Percentiles rank a stretch among this genome's conserved stretches.
These are phyloP conservation scores for Aspergillus biplanus DNA, from an alignment of 495 filamentous ascomycete genomes.

Conservation along the genomic window DNA sequence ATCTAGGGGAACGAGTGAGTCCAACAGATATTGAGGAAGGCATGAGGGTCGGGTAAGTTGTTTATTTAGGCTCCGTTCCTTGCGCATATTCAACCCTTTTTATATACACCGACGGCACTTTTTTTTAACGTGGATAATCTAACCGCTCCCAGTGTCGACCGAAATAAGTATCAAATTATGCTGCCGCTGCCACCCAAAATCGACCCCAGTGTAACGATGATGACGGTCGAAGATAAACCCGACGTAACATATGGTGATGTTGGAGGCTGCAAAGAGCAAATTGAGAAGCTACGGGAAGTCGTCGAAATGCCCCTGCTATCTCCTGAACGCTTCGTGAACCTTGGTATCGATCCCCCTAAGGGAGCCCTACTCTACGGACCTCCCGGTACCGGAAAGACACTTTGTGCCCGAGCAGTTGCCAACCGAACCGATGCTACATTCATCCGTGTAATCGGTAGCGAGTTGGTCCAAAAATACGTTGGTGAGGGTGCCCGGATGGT, in stretches of 20 bases:
- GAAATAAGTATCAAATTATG: slow-evolving; percentile 98
- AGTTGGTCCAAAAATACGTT: slow-evolving; percentile 98
- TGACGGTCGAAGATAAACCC: slow-evolving; percentile 99
- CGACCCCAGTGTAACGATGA: slow-evolving; percentile 99
- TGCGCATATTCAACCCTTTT: not conserved
- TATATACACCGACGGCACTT: not conserved
- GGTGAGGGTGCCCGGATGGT: slow-evolving; percentile 98
- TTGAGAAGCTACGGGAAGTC: slow-evolving; percentile 97
- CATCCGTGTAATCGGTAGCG: slow-evolving; percentile 96
- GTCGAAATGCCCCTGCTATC: slow-evolving; percentile 97
- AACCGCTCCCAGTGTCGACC: slow-evolving; percentile 71
- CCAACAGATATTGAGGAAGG: slow-evolving; percentile 99
- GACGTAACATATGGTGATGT: slow-evolving; percentile 99
- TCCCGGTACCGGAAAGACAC: slow-evolving; percentile 96
- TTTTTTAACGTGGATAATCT: slow-evolving; percentile 17
- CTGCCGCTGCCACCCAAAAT: slow-evolving; percentile 98
- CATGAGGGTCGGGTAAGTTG: slow-evolving; percentile 84
- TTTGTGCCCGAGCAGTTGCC: slow-evolving; percentile 94
- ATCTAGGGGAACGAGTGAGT: slow-evolving; percentile 93
- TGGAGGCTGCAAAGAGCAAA: slow-evolving; percentile 98
- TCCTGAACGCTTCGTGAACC: slow-evolving; percentile 93
- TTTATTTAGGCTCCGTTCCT: slow-evolving; percentile 9
- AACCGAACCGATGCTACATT: slow-evolving; percentile 98
- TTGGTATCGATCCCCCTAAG: slow-evolving; percentile 98
- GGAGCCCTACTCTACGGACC: slow-evolving; percentile 96